Evolutionary conservation across 2,329 filamentous ascomycete species (phyloP).

Genomic region (Xylariaceae sp.): DNA sequence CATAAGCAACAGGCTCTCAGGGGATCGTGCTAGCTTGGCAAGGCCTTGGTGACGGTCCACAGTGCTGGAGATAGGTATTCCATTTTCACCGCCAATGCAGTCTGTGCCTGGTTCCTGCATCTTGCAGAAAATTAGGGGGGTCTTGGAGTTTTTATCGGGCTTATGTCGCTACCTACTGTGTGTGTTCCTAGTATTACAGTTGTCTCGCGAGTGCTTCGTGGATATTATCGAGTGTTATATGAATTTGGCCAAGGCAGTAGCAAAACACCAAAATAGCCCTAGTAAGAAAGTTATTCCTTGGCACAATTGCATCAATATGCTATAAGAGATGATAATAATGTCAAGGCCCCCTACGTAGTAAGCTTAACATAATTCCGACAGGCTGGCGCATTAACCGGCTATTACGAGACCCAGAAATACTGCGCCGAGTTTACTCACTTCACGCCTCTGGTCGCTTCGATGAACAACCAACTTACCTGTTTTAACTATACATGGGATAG

Average conservation of each 20-base stretch:
- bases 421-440: neutral
- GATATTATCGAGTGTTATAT: too few species aligned
- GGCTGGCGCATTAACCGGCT: neutral
- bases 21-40: too few species aligned
- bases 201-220: too few species aligned
- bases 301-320: too few species aligned
- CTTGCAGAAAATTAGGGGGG: slow-evolving; percentile 13
- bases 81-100: slow-evolving; percentile 19
- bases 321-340: neutral
- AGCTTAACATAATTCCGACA: slow-evolving; percentile 13
- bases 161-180: neutral
- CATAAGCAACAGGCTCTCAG: too few species aligned
- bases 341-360: too few species aligned
- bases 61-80: neutral
- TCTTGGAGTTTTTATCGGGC: too few species aligned
- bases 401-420: neutral
- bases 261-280: too few species aligned
- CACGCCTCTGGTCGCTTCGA: neutral
- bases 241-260: too few species aligned
- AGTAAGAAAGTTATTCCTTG: too few species aligned
- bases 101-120: slow-evolving; percentile 26
- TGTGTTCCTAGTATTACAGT: too few species aligned
- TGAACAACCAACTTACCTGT: slow-evolving; percentile 13
- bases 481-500: slow-evolving; percentile 1
- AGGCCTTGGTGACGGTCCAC: neutral